phyloP scores from a whole-genome alignment of 179 eudicot species.

The Silene noctiflora region DNA sequence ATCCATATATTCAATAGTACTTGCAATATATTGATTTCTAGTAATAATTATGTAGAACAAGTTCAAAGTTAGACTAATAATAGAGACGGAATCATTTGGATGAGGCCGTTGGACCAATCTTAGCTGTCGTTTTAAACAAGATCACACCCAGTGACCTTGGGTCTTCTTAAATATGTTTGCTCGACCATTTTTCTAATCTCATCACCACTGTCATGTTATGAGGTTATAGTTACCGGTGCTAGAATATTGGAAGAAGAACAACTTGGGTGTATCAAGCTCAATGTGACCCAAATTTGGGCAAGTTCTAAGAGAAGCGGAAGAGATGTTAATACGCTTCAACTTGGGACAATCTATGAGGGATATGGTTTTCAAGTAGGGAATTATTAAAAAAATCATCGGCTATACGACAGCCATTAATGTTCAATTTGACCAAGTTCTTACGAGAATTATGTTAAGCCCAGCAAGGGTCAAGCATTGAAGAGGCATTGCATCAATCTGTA shows the following conservation, averaged over 20 bases:
- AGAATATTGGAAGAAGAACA: background rate
- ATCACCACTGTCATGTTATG: too few species aligned
- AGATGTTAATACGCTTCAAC: constrained; percentile 9
- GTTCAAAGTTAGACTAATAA: too few species aligned
- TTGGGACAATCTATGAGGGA: background rate
- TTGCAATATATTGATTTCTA: too few species aligned
- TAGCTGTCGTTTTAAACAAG: too few species aligned
- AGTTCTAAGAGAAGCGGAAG: background rate
- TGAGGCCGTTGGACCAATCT: too few species aligned
- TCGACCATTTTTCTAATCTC: too few species aligned
- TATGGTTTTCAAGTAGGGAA: background rate
- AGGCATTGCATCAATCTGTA: constrained; percentile 6
- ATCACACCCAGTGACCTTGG: too few species aligned
- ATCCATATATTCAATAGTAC: too few species aligned
- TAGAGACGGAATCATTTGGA: too few species aligned
- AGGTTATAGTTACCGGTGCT: background rate
- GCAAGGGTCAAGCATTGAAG: constrained; percentile 6
- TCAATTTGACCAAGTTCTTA: constrained; percentile 6
- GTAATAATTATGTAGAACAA: too few species aligned
- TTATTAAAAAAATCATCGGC: background rate
- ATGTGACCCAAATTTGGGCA: constrained; percentile 6
- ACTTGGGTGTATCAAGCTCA: constrained; percentile 15
- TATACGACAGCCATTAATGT: background rate
- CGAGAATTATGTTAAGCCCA: background rate
- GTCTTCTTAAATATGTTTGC: too few species aligned